Evolutionary conservation across 768 basidiomycete species (phyloP), one percentile per base, ranked within the genome.

Genomic region (Omphalotus guepiniiformis): DNA sequence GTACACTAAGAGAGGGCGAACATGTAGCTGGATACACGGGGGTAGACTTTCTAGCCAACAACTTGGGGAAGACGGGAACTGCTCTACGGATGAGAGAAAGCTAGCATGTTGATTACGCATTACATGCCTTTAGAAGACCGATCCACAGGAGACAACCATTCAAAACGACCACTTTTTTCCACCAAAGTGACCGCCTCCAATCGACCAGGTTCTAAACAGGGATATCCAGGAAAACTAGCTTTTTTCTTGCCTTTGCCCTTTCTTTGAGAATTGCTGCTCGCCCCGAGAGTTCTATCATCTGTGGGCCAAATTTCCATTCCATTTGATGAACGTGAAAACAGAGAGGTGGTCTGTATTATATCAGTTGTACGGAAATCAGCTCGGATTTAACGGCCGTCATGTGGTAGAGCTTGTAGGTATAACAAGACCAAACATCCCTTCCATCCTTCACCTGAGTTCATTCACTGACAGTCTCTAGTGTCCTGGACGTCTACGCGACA

Each of bases 221-320:
- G 83, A 62, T 81, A 79, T 41, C 56, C 57, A 26, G 46, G 11
- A 43, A 60, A 40, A n/a, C 64, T 61, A 49, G 51, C 53, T 49
- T 72, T 72, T 48, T 50, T 49, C 47, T 67, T 62, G 49, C 63
- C 56, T 41, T 60, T 63, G 25, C 37, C 37, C 27, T 29, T 35
- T 49, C 39, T 9, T 42, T 26, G 21, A 30, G 19, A 7, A 46
- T 38, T 38, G n/a, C n/a, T n/a, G 26, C 47, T 51, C 49, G 51
- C 34, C 34, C 29, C 53, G 49, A 61, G 58, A 34, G 46, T 55
- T 62, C 68, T 68, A 57, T 72, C 64, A 71, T 78, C 72, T 59
- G 71, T 65, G 30, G 84, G 85, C 85, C 85, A 88, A 63, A 70
- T 72, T 63, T 82, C 81, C 85, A 88, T 88, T 80, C 82, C 83